Evolutionary conservation across 2,329 filamentous ascomycete species (phyloP).

Genomic region (Ophiostoma ulmi): DNA sequence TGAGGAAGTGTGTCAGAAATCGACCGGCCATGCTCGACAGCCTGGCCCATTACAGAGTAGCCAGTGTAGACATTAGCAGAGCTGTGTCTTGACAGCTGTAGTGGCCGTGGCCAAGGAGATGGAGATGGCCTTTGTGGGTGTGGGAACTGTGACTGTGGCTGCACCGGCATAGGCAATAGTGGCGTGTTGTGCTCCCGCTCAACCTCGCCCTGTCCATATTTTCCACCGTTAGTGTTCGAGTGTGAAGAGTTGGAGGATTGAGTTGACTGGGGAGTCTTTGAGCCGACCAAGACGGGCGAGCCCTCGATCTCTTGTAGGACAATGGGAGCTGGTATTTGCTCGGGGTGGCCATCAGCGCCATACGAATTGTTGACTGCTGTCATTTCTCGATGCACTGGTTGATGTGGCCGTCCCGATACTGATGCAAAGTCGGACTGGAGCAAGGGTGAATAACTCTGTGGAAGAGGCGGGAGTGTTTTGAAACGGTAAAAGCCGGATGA

Average conservation of each 20-base stretch:
- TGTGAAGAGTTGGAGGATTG: neutral
- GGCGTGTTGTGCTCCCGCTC: conserved; percentile 2
- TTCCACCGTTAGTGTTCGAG: neutral
- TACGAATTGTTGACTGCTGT: neutral
- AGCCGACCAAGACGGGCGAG: neutral
- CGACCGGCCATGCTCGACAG: neutral
- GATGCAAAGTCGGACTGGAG: neutral
- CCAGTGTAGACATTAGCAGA: neutral
- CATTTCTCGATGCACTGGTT: too few species aligned
- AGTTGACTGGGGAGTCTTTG: neutral
- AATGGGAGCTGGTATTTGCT: neutral
- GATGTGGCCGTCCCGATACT: neutral
- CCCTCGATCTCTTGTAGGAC: neutral
- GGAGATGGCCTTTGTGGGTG: neutral
- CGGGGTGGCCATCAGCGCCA: neutral
- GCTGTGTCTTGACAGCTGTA: neutral
- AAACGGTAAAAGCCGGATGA: neutral
- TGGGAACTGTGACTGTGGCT: neutral
- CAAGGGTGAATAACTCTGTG: neutral
- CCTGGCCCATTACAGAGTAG: too few species aligned
- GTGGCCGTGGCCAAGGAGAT: neutral
- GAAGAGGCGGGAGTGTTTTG: neutral
- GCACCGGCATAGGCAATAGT: neutral
- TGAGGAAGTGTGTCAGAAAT: neutral
- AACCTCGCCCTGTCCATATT: neutral